Evolutionary conservation across 225 moss, liverwort and hornwort genomes (phyloP).

Genomic region (Asterella californica): DNA sequence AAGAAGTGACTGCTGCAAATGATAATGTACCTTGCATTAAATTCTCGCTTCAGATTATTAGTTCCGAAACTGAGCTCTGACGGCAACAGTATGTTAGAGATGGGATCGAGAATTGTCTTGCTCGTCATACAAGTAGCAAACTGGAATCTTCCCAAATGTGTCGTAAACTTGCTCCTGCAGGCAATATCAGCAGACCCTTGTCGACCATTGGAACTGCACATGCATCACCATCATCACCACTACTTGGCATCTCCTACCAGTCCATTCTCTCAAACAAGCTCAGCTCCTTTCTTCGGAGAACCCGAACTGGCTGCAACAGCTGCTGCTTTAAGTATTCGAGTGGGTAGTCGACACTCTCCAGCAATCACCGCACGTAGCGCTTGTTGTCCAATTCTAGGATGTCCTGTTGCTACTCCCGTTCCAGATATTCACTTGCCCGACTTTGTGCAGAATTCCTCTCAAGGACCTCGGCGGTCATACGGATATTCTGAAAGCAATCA

Average conservation of each 20-base stretch:
- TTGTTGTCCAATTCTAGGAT: conserved; percentile 27
- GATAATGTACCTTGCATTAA: neutral
- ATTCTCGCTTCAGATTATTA: neutral
- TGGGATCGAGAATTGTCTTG: neutral
- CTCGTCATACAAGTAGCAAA: neutral
- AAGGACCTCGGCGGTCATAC: conserved; percentile 14
- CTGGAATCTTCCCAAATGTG: neutral
- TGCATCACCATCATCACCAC: conserved; percentile 59
- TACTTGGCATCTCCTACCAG: conserved; percentile 40
- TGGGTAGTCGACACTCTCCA: conserved; percentile 18
- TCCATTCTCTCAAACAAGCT: conserved; percentile 31
- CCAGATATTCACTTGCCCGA: conserved; percentile 1
- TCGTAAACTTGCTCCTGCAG: conserved; percentile 18
- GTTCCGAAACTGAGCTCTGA: neutral
- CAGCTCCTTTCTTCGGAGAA: conserved; percentile 22
- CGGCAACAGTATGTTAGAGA: neutral
- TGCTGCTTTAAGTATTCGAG: conserved; percentile 29
- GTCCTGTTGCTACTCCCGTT: conserved; percentile 19
- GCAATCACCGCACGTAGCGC: conserved; percentile 16
- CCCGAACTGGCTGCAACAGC: conserved; percentile 19
- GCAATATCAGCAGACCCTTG: conserved; percentile 23
- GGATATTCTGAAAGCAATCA: conserved; percentile 30
- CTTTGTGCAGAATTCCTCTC: conserved; percentile 22
- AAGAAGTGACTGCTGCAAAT: neutral
- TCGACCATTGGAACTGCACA: conserved; percentile 49